phyloP scores from a whole-genome alignment of 306 rosid species.

The Quercus engelmannii region DNA sequence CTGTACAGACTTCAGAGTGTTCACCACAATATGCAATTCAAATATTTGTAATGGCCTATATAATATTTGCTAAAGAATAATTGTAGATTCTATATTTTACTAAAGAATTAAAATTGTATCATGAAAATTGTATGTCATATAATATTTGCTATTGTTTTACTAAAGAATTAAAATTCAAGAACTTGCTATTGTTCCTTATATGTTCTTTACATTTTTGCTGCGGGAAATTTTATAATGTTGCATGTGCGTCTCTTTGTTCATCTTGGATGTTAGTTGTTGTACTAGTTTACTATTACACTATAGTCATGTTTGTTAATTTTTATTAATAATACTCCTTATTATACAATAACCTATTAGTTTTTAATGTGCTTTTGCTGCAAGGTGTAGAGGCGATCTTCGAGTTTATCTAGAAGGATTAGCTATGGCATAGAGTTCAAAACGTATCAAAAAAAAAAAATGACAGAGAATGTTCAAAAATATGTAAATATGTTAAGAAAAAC shows the following conservation, averaged over 20 bases:
- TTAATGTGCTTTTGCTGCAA: conserved; percentile 16
- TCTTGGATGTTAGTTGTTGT: not conserved
- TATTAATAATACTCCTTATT: not conserved
- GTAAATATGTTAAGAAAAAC: too few species aligned
- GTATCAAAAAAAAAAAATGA: too few species aligned
- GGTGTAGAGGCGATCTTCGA: conserved; percentile 48
- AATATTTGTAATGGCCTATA: too few species aligned
- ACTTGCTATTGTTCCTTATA: not conserved
- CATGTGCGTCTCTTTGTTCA: not conserved
- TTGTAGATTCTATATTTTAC: too few species aligned
- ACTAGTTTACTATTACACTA: not conserved
- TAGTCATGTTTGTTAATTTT: not conserved
- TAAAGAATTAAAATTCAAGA: too few species aligned
- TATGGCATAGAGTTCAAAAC: conserved; percentile 23
- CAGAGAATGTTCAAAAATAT: too few species aligned
- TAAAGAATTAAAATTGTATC: too few species aligned
- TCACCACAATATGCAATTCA: too few species aligned
- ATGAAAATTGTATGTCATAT: too few species aligned
- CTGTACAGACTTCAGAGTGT: too few species aligned
- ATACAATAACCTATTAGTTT: not conserved
- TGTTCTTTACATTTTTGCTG: not conserved
- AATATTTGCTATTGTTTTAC: too few species aligned
- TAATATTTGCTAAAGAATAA: too few species aligned
- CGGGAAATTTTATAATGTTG: not conserved
- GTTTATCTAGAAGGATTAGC: conserved; percentile 51